Evolutionary conservation across 2,329 filamentous ascomycete species (phyloP), one percentile per base, ranked within the genome.

Genomic region (Dothistroma pini): DNA sequence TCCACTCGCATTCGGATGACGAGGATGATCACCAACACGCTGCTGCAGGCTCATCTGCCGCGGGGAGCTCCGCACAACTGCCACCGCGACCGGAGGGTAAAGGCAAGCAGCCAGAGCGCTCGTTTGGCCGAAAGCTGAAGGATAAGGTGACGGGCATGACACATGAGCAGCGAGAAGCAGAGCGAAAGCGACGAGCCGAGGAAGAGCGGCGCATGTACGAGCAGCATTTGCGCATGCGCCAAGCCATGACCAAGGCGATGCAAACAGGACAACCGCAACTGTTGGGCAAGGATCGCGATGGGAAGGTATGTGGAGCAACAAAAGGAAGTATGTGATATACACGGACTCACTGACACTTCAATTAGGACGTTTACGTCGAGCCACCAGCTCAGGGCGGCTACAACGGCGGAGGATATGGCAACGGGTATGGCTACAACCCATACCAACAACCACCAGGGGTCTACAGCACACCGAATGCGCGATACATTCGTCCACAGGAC

Each of bases 101-200:
- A 59, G 72, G 71, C 47, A 75, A 72, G 9, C 74, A 74, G 14
- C 63, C 68, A 59, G 68, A 71, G 61, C 62, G 59, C n/a, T 66
- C 58, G 11, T 77, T 85, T 22, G 83, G 83, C 1, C 79, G 84
- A 59, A 82, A 80, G 57, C 73, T 87, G 64, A 87, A 87, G 69
- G 84, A 87, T 72, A 83, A 81, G 65, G 66, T 86, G 16, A 87
- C 85, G 0, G 75, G 77, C 16, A 81, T 79, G 4, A 85, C 84
- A 4, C 84, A 86, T 70, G 75, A 80, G 25, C 75, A 87, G 68
- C 81, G 84, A 25, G 79, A 79, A 56, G 69, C 71, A 6, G 75
- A 78, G 29, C 78, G 84, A 4, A 66, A 66, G 2, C 70, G 74
- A 34, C 78, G 83, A 29, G 83, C 77, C 1, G 76, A 80, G 57